phyloP scores from a whole-genome alignment of 352 stramenopile species.

The Phytophthora cactorum region DNA sequence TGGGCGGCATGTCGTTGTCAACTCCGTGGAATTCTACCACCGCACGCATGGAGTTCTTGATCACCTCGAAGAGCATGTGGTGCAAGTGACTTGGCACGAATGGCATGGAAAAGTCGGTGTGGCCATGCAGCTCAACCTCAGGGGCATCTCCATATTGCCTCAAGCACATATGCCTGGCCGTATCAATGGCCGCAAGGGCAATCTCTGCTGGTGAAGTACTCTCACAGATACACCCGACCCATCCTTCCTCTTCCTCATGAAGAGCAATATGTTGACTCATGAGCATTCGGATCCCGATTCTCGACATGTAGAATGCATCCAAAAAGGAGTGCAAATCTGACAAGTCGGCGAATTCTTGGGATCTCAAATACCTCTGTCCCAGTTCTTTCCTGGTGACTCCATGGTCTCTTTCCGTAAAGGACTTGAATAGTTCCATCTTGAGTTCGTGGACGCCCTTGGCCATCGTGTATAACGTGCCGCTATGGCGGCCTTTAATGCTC shows the following conservation, averaged over 20 bases:
- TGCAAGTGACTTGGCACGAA: conserved; percentile 96
- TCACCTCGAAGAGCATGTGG: conserved; percentile 99
- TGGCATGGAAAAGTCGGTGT: conserved; percentile 98
- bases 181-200: conserved; percentile 96
- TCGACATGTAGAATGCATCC: conserved; percentile 99
- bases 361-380: conserved; percentile 72
- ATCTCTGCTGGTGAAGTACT: conserved; percentile 97
- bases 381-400: conserved; percentile 53
- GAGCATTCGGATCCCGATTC: conserved; percentile 99
- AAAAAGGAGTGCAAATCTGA: conserved; percentile 97
- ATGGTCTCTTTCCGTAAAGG: conserved; percentile 62
- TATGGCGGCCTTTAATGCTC: conserved; percentile 97
- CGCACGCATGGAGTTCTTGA: conserved; percentile 99
- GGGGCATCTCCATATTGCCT: conserved; percentile 99
- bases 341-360: conserved; percentile 90
- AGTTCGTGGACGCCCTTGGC: conserved; percentile 98
- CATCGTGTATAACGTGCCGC: conserved; percentile 99
- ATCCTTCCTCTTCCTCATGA: conserved; percentile 89
- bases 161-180: conserved; percentile 99
- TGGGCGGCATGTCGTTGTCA: conserved; percentile 97
- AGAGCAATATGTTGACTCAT: conserved; percentile 99
- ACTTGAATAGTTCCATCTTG: conserved; percentile 87
- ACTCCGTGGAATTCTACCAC: conserved; percentile 98
- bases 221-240: conserved; percentile 95
- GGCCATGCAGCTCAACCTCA: conserved; percentile 97